Evolutionary conservation across 495 filamentous ascomycete species (phyloP), one percentile per base, ranked within the genome.

Genomic region (Penicillium turbatum): DNA sequence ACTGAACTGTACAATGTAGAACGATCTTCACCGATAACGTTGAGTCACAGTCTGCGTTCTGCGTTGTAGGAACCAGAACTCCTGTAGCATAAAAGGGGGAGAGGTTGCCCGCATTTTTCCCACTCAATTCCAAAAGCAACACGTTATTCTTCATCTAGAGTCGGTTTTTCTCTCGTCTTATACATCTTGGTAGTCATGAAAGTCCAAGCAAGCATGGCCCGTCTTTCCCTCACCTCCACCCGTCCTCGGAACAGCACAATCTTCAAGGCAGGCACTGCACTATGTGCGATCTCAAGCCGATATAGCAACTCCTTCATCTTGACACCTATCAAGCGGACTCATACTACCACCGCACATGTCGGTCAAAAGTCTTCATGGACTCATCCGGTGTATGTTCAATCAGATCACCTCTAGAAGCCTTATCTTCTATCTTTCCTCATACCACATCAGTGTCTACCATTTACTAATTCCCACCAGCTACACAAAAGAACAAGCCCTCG

Each of bases 401-500:
- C 34, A 9, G 9, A 11, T n/a, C 13, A 11, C 31, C n/a, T 32
- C 5, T 21, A 8, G n/a, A n/a, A n/a, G n/a, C n/a, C n/a, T n/a
- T n/a, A n/a, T n/a, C n/a, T n/a, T n/a, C n/a, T n/a, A n/a, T n/a
- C n/a, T n/a, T n/a, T n/a, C n/a, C n/a, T n/a, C n/a, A n/a, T n/a
- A n/a, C n/a, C n/a, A n/a, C n/a, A n/a, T n/a, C n/a, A 9, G 12
- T 27, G 5, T 30, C 49, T 52, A 6, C 43, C 49, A 42, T 35
- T 11, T 13, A 24, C 4, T 12, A n/a, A 12, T 0, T 21, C n/a
- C n/a, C n/a, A 29, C 13, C 16, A 59, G 44, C 29, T 49, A 54
- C 16, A 50, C 51, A 5, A 51, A 50, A 15, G 38, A 49, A 19
- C 75, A 86, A 51, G 84, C 87, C 79, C 65, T 68, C 6, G 58